Conservation (phyloP, 225 moss, liverwort and hornwort species). For the Thuidium tamariscinum region DNA sequence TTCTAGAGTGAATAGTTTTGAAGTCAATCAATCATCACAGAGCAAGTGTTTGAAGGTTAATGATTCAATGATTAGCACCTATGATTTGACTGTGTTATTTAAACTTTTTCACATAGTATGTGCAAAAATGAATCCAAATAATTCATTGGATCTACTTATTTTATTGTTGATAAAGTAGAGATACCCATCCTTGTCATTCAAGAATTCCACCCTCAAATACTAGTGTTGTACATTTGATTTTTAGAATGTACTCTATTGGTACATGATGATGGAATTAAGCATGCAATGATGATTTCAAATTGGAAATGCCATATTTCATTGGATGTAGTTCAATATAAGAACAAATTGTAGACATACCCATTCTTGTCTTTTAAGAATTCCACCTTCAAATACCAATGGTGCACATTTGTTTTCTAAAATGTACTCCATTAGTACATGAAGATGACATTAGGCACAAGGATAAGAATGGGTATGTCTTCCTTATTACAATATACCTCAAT, state of each 20-base stretch:
- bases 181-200: too few relatives aligned
- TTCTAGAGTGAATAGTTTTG: not conserved
- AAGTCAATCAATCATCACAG: not conserved
- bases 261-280: too few relatives aligned
- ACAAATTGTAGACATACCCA: too few relatives aligned
- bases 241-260: too few relatives aligned
- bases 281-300: too few relatives aligned
- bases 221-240: too few relatives aligned
- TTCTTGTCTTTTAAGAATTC: not conserved
- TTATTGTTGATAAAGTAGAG: too few relatives aligned
- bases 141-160: too few relatives aligned
- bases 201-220: too few relatives aligned
- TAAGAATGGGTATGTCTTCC: not conserved
- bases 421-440: not conserved
- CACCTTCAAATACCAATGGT: not conserved
- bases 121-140: too few relatives aligned
- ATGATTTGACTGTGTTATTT: not conserved
- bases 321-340: fast-evolving
- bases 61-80: not conserved
- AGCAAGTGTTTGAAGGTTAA: fast-evolving
- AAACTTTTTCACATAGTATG: too few relatives aligned
- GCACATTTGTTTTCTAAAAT: too few relatives aligned
- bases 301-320: not conserved
- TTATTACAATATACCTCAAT: not conserved
- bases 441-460: not conserved